Evolutionary conservation across 2,329 filamentous ascomycete genomes (phyloP).

Genomic region (Juglanconis oblonga): DNA sequence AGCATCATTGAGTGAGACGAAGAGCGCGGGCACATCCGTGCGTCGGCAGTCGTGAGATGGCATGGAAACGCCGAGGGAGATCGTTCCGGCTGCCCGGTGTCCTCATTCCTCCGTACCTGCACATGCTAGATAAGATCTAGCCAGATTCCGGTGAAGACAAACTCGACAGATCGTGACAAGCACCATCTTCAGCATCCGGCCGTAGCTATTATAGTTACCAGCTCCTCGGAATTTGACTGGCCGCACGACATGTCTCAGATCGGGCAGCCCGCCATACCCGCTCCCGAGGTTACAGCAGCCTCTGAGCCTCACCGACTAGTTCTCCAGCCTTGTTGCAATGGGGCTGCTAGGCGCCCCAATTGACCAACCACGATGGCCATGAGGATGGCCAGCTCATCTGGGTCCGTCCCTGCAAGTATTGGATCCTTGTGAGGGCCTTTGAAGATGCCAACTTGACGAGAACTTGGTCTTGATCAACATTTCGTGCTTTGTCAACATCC

Average conservation of each 20-base stretch:
- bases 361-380: slow-evolving; percentile 15
- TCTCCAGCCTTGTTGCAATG: slow-evolving; percentile 2
- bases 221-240: not conserved
- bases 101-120: not conserved
- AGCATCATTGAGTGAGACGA: not conserved
- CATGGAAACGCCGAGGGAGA: slow-evolving; percentile 7
- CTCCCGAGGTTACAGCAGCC: not conserved
- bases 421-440: not conserved
- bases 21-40: not conserved
- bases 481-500: not conserved
- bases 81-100: not conserved
- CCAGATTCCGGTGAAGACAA: not conserved
- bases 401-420: slow-evolving; percentile 10
- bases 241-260: slow-evolving; percentile 6
- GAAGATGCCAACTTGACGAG: not conserved
- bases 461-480: not conserved
- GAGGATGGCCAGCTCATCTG: slow-evolving; percentile 8
- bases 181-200: not conserved
- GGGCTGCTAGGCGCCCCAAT: slow-evolving; percentile 11
- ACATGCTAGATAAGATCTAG: not conserved
- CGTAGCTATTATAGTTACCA: not conserved
- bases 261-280: not conserved
- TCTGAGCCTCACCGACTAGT: slow-evolving; percentile 17
- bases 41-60: slow-evolving; percentile 10
- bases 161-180: too few relatives aligned